Conservation (phyloP, 768 basidiomycete genomes). For the Rhizopogon vinicolor region DNA sequence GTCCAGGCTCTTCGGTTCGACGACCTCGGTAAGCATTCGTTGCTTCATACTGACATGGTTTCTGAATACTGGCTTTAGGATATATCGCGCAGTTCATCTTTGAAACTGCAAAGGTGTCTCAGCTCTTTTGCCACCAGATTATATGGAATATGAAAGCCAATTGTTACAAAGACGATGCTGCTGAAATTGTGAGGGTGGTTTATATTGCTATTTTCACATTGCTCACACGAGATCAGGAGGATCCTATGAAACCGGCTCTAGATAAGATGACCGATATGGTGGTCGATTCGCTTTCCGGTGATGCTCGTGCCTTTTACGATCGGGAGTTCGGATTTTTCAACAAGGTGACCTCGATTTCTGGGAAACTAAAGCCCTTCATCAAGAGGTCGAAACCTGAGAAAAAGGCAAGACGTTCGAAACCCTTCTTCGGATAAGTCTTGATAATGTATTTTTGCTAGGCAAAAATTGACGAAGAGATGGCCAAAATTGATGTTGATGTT, state of each 20-base stretch:
- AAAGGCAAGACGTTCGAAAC: slow-evolving; percentile 50
- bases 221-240: slow-evolving; percentile 52
- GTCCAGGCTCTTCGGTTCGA: slow-evolving; percentile 95
- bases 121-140: slow-evolving; percentile 98
- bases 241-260: slow-evolving; percentile 94
- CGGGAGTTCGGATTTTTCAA: slow-evolving; percentile 95
- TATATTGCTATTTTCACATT: not conserved
- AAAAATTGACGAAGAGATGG: slow-evolving; percentile 99
- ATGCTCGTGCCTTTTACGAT: slow-evolving; percentile 86
- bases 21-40: slow-evolving; percentile 57
- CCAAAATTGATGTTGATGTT: slow-evolving; percentile 86
- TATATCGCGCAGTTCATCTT: slow-evolving; percentile 95
- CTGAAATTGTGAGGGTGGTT: slow-evolving; percentile 60
- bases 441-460: slow-evolving; percentile 45
- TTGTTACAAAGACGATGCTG: slow-evolving; percentile 87
- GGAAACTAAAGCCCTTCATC: slow-evolving; percentile 94
- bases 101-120: slow-evolving; percentile 95
- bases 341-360: slow-evolving; percentile 96
- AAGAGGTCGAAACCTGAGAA: slow-evolving; percentile 95
- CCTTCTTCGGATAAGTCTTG: not conserved
- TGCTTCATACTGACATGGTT: not conserved
- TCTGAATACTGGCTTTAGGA: slow-evolving; percentile 38
- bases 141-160: slow-evolving; percentile 99
- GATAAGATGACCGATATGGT: slow-evolving; percentile 81
- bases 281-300: slow-evolving; percentile 81